A percentile compares a stretch with the other conserved stretches of the same genome.
phyloP scores from a whole-genome alignment of 306 rosid genomes.

The Castanospermum australe region DNA sequence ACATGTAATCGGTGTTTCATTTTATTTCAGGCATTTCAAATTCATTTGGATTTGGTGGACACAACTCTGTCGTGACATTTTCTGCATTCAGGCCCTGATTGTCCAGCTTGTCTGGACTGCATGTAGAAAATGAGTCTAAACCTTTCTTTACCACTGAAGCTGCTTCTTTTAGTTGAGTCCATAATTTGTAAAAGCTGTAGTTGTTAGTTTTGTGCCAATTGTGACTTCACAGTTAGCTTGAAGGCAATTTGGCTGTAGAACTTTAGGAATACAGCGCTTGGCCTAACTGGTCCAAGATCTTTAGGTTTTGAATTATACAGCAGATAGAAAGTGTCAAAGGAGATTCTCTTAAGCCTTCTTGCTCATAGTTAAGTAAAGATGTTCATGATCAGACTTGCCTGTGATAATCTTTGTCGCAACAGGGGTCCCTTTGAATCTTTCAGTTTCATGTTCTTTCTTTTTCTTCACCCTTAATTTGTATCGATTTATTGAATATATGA shows the following conservation, averaged over 20 bases:
- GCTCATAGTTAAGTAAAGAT: conserved; percentile 4
- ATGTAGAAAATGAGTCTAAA: conserved; percentile 39
- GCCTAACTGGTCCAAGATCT: too few relatives aligned
- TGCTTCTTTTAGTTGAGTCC: conserved; percentile 33
- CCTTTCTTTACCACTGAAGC: conserved; percentile 47
- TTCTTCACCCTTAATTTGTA: background rate
- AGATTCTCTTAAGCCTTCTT: background rate
- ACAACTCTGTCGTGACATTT: conserved; percentile 92
- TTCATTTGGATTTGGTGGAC: conserved; percentile 98
- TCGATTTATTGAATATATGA: background rate
- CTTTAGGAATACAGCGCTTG: conserved; percentile 11
- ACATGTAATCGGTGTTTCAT: background rate
- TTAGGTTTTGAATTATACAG: conserved; percentile 16
- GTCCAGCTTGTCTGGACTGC: conserved; percentile 32
- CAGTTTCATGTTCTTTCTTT: background rate
- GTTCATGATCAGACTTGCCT: background rate
- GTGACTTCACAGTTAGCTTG: conserved; percentile 21
- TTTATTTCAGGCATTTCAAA: conserved; percentile 75
- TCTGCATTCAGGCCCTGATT: conserved; percentile 88
- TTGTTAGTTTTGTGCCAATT: conserved; percentile 26
- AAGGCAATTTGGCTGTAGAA: conserved; percentile 25
- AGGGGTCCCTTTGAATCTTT: background rate
- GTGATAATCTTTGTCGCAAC: background rate
- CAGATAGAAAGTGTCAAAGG: conserved; percentile 18
- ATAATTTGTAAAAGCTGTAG: conserved; percentile 28